Percentiles rank a stretch among this genome's conserved stretches.
Evolutionary conservation across 352 stramenopile genomes (phyloP).

Genomic region (Lagenidium giganteum): DNA sequence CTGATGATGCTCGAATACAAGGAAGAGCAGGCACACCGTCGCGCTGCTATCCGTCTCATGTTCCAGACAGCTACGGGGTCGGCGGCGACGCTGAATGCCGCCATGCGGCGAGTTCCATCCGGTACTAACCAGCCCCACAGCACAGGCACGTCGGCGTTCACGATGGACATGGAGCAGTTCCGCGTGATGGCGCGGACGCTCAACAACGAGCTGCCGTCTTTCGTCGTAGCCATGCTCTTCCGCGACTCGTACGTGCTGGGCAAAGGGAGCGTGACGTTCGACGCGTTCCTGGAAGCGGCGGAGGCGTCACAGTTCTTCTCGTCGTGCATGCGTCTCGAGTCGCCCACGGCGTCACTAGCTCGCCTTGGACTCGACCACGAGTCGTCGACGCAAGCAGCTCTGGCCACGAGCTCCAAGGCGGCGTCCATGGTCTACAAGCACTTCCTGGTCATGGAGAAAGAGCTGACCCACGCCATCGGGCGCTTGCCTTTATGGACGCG

Average conservation of each 20-base stretch:
- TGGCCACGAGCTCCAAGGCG: constrained; percentile 42
- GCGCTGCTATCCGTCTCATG: constrained; percentile 88
- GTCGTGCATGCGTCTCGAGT: constrained; percentile 75
- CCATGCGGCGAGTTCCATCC: constrained; percentile 1
- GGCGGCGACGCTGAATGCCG: constrained; percentile 6
- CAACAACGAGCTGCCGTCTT: constrained; percentile 69
- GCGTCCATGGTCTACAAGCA: constrained; percentile 46
- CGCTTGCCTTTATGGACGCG: constrained; percentile 58
- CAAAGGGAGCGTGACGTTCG: constrained; percentile 81
- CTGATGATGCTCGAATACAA: constrained; percentile 91
- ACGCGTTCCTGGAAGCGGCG: constrained; percentile 83
- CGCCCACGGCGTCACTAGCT: constrained; percentile 37
- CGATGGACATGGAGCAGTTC: constrained; percentile 92
- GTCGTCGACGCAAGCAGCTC: constrained; percentile 18
- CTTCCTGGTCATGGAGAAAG: constrained; percentile 37
- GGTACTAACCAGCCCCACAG: constrained; percentile 14
- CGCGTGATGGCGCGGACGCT: constrained; percentile 79
- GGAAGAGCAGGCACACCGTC: constrained; percentile 88
- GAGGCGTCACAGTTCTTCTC: constrained; percentile 87
- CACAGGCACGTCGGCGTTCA: too few relatives aligned
- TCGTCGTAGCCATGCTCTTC: constrained; percentile 57
- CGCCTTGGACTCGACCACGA: constrained; percentile 18
- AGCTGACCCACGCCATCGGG: constrained; percentile 23
- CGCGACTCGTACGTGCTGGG: constrained; percentile 55
- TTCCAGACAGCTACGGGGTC: constrained; percentile 83